Conservation (phyloP, 352 stramenopile genomes). For the Aphanomyces stellatus region DNA sequence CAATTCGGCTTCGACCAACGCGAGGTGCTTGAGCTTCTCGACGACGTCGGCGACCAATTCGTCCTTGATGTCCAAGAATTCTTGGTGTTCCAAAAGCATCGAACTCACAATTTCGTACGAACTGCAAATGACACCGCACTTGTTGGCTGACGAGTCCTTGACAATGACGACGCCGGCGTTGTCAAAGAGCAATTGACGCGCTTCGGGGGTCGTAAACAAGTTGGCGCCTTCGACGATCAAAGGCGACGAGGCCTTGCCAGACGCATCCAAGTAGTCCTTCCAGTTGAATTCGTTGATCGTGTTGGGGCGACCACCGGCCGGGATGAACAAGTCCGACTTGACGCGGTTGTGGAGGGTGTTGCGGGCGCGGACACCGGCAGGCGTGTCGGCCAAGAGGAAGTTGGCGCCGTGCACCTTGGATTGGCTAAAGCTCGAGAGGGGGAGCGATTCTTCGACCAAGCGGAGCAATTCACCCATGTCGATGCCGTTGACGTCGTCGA, state of each 20-base stretch:
- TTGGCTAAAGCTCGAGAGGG: slow-evolving; percentile 87
- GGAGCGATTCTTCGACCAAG: slow-evolving; percentile 81
- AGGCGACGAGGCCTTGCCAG: slow-evolving; percentile 73
- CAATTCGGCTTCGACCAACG: slow-evolving; percentile 92
- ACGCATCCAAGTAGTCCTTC: slow-evolving; percentile 78
- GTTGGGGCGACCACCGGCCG: slow-evolving; percentile 90
- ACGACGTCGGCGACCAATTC: slow-evolving; percentile 91
- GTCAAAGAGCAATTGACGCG: slow-evolving; percentile 58
- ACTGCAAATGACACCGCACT: slow-evolving; percentile 74
- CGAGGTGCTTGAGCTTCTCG: slow-evolving; percentile 88
- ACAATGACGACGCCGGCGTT: slow-evolving; percentile 21
- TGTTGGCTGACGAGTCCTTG: slow-evolving; percentile 61
- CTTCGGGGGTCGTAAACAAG: slow-evolving; percentile 95
- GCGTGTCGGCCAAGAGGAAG: slow-evolving; percentile 45
- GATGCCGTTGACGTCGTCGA: slow-evolving; percentile 93
- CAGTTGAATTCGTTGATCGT: slow-evolving; percentile 96
- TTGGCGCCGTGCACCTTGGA: slow-evolving; percentile 40
- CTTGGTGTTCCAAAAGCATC: slow-evolving; percentile 94
- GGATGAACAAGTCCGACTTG: slow-evolving; percentile 95
- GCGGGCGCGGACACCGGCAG: slow-evolving; percentile 53
- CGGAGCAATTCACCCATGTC: slow-evolving; percentile 87
- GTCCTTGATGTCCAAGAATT: slow-evolving; percentile 96
- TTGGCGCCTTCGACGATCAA: slow-evolving; percentile 98
- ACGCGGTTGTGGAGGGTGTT: slow-evolving; percentile 67
- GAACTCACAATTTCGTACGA: slow-evolving; percentile 85